These are phyloP conservation scores for Scopulariopsis brevicaulis DNA, from an alignment of 2,329 filamentous ascomycete genomes.

Conservation along the genomic window DNA sequence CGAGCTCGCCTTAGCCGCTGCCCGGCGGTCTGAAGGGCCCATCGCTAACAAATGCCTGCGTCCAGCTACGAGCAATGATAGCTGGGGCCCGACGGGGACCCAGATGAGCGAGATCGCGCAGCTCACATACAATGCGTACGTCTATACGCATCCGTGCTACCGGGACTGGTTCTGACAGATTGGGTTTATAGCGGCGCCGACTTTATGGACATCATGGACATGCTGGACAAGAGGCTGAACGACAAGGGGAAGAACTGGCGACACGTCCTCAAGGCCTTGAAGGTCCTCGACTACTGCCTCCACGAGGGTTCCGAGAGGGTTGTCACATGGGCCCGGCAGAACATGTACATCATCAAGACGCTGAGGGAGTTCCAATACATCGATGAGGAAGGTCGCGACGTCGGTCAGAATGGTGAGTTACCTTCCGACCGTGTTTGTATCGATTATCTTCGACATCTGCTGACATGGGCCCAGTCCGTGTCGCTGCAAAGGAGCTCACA, in stretches of 20 bases:
- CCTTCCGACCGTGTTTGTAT: background rate
- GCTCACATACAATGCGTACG: slow-evolving; percentile 92
- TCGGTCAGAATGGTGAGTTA: slow-evolving; percentile 82
- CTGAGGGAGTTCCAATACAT: slow-evolving; percentile 93
- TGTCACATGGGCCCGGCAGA: slow-evolving; percentile 96
- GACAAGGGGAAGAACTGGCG: slow-evolving; percentile 99
- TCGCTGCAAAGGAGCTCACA: slow-evolving; percentile 92
- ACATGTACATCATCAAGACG: slow-evolving; percentile 98
- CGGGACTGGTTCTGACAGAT: background rate
- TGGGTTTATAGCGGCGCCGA: slow-evolving; percentile 62
- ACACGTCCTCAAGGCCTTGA: slow-evolving; percentile 93
- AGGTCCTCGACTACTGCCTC: slow-evolving; percentile 94
- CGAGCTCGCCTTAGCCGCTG: slow-evolving; percentile 13
- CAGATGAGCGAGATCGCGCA: slow-evolving; percentile 99
- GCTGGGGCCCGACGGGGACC: slow-evolving; percentile 94
- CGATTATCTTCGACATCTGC: background rate
- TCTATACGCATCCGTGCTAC: background rate
- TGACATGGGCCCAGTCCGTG: slow-evolving; percentile 53
- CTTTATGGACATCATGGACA: slow-evolving; percentile 99
- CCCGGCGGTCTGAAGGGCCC: slow-evolving; percentile 6
- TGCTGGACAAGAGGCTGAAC: slow-evolving; percentile 96
- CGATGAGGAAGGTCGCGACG: slow-evolving; percentile 89
- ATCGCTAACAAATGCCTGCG: slow-evolving; percentile 3
- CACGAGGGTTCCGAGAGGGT: slow-evolving; percentile 95
- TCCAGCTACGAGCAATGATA: slow-evolving; percentile 92